Evolutionary conservation across 1,284 basidiomycete species (phyloP), one percentile per base, ranked within the genome.

Genomic region (Bondarzewia mesenterica): DNA sequence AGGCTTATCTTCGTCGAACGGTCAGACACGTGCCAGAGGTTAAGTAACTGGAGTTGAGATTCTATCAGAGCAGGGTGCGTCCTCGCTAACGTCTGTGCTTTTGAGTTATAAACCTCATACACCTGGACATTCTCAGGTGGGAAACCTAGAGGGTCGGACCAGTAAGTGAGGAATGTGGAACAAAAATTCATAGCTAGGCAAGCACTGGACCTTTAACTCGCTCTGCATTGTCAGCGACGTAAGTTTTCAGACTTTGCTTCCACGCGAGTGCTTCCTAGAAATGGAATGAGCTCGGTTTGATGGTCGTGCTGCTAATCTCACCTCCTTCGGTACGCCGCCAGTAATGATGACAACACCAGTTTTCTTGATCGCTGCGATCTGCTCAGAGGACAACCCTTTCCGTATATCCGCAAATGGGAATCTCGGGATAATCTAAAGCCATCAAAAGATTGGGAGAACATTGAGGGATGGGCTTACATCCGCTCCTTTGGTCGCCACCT

Each of bases 21-120:
- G 51, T 69, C 61, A 3, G 69, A 63, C 7, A 69, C 63, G 51
- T 78, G 72, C 76, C 83, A 88, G 20, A 88, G 71, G 4, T 69
- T 69, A n/a, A 83, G 69, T 8, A 89, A 69, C 6, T 69, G 70
- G 36, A 64, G 65, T 50, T 82, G 78, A 1, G 79, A 74, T 6
- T 63, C 57, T 35, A 82, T 64, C 3, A 82, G 55, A 8, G 66
- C 66, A 0, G 72, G 71, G 54, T 84, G 79, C 0, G 76, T 75
- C 25, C 80, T 75, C 1, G 78, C 80, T 10, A 57, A 54, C 1
- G 79, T 71, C 62, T 87, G 84, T 6, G 76, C 58, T 50, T 69
- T 73, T 4, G 80, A 77, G 65, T 86, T 78, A 65, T 88, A 89
- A 4, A 89, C 58, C 57, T 89, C 85, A 57, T 75, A 89, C 16